These are phyloP conservation scores for Fusarium buxicola DNA, from an alignment of 2,329 filamentous ascomycete species.

Conservation along the genomic window DNA sequence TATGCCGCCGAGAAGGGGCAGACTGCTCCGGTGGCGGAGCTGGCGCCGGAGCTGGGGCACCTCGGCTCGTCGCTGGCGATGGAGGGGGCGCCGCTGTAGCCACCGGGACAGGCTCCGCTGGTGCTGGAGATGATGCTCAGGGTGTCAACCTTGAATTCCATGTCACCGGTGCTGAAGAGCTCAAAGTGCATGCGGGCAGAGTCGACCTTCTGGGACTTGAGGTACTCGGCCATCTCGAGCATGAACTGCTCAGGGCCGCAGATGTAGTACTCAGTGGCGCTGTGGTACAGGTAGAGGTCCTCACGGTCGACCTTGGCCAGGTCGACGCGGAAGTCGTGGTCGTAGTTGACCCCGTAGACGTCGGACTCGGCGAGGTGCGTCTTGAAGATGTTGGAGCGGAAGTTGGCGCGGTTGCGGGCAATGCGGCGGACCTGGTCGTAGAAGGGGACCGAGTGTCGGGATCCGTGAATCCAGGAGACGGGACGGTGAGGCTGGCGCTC, in stretches of 20 bases:
- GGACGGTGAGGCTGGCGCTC: conserved; percentile 59
- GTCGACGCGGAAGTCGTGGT: conserved; percentile 58
- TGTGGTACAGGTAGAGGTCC: conserved; percentile 59
- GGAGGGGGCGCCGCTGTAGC: conserved; percentile 25
- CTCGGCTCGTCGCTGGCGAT: conserved; percentile 25
- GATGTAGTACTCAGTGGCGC: conserved; percentile 64
- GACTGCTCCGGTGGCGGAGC: conserved; percentile 17
- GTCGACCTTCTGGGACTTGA: conserved; percentile 55
- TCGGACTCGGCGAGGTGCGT: conserved; percentile 61
- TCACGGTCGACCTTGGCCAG: conserved; percentile 57
- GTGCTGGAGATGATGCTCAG: conserved; percentile 45
- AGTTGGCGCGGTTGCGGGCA: conserved; percentile 51
- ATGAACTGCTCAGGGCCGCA: conserved; percentile 68
- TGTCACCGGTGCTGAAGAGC: conserved; percentile 60
- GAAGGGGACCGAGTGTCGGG: conserved; percentile 64
- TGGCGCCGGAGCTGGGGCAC: conserved; percentile 36
- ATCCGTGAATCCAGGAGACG: conserved; percentile 70
- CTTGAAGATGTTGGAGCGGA: conserved; percentile 61
- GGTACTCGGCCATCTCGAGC: conserved; percentile 60
- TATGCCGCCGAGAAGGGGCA: conserved; percentile 35
- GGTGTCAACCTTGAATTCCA: conserved; percentile 52
- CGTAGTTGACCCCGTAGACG: conserved; percentile 56
- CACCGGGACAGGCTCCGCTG: conserved; percentile 17
- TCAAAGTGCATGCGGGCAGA: conserved; percentile 57
- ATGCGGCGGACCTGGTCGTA: conserved; percentile 62